Evolutionary conservation across 306 rosid genomes (phyloP).

Genomic region (Herpetospermum pedunculosum): DNA sequence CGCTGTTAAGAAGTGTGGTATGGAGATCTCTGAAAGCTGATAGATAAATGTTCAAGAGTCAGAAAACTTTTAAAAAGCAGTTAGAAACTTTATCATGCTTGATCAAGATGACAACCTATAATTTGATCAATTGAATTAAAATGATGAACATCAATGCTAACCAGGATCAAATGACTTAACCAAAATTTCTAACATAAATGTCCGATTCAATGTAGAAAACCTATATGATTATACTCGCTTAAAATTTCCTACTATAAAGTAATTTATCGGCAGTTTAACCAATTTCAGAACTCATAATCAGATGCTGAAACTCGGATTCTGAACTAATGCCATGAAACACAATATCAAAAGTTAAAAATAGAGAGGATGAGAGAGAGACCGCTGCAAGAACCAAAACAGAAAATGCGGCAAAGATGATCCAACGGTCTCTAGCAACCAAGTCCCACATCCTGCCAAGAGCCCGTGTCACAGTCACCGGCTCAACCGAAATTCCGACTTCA

Average conservation of each 20-base stretch:
- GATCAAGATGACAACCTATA: neutral
- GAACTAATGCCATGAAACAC: neutral
- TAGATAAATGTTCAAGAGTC: neutral
- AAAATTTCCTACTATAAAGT: neutral
- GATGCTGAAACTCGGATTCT: neutral
- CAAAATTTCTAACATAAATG: neutral
- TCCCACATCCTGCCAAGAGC: slow-evolving; percentile 80
- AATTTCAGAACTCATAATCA: neutral
- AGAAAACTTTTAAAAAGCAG: neutral
- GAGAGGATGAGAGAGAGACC: slow-evolving; percentile 20
- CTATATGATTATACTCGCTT: neutral
- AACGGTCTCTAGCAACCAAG: slow-evolving; percentile 63
- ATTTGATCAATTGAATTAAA: neutral
- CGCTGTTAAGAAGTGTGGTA: slow-evolving; percentile 89
- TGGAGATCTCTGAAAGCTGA: slow-evolving; percentile 80
- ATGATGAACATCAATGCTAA: neutral
- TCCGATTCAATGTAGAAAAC: neutral
- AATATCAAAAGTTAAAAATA: neutral
- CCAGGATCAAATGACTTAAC: neutral
- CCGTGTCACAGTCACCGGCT: slow-evolving; percentile 66
- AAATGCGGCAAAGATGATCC: slow-evolving; percentile 74
- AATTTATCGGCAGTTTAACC: neutral
- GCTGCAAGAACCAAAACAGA: slow-evolving; percentile 69
- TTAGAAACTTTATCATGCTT: neutral
- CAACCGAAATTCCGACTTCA: slow-evolving; percentile 25